Evolutionary conservation across 441 rosid species (phyloP), one percentile per base, ranked within the genome.

Genomic region (Croton laevigatus): DNA sequence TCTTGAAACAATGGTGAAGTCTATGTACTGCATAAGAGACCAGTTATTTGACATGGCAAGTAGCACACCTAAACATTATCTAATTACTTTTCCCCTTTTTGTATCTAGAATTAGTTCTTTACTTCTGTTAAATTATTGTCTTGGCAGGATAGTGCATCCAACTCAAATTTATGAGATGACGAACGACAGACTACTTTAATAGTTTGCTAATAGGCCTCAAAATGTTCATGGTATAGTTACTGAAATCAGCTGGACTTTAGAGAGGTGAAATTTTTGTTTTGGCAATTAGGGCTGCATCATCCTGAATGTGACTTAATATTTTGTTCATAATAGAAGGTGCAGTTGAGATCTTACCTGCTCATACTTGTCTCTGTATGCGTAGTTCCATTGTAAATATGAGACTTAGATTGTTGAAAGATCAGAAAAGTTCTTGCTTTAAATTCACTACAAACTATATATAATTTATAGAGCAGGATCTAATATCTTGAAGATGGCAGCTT

Each of bases 21-120:
- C 90, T 32, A 76, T 86, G 84, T 60, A 79, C 58, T 53, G 73
- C 71, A 79, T 84, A 60, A 73, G 77, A 75, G 92, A 83, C 59
- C 86, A 86, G 49, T 68, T 85, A 66, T 71, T 82, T 68, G 79
- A 80, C 57, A 37, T 23, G 70, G 89, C 77, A 58, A 70, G 86
- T 73, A 20, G 19, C 62, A 36, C 45, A 16, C 64, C 69, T 65
- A 66, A 73, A 64, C 52, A 57, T 48, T 45, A 4, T 42, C 38
- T 54, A 40, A 37, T 8, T 67, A 48, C 16, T 49, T 0, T 36
- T 38, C 17, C 44, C 37, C 55, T 27, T 27, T 27, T 27, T 53
- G 19, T n/a, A 62, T 52, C 46, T 66, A 27, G 59, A 36, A 27
- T 38, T 62, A n/a, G 60, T 76, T 32, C 36, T 45, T 59, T 69